These are phyloP conservation scores for Boechera retrofracta DNA, from an alignment of 345 rosid genomes.

Conservation along the genomic window DNA sequence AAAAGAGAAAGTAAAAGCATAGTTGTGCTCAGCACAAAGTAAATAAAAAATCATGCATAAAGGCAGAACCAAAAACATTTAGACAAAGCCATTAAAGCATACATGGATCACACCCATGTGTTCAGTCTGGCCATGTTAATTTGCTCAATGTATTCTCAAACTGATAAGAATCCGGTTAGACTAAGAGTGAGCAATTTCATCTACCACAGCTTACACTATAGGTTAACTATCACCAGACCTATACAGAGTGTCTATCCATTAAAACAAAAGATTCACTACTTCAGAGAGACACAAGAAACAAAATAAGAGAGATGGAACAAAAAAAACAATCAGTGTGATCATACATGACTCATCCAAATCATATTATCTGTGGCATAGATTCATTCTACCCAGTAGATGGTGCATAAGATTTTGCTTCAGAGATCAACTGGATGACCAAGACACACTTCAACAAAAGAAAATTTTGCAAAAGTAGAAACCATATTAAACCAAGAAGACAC, in stretches of 20 bases:
- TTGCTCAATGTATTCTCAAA: neutral
- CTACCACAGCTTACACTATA: neutral
- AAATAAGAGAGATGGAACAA: neutral
- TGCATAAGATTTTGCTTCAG: neutral
- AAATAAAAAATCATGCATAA: neutral
- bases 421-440: neutral
- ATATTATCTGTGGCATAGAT: neutral
- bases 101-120: slow-evolving; percentile 17
- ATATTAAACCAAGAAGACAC: neutral
- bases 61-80: neutral
- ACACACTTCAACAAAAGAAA: neutral
- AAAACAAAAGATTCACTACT: slow-evolving; percentile 5
- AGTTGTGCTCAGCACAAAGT: slow-evolving; percentile 1
- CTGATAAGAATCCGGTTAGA: neutral
- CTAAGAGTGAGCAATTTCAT: slow-evolving; percentile 1
- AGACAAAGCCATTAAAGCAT: neutral
- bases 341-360: neutral
- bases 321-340: neutral
- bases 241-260: slow-evolving; percentile 14
- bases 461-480: neutral
- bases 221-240: slow-evolving; percentile 13
- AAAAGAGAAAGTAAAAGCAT: neutral
- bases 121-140: neutral
- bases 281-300: neutral
- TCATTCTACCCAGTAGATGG: neutral